Evolutionary conservation across 768 basidiomycete species (phyloP).

Genomic region (Suillus cothurnatus): DNA sequence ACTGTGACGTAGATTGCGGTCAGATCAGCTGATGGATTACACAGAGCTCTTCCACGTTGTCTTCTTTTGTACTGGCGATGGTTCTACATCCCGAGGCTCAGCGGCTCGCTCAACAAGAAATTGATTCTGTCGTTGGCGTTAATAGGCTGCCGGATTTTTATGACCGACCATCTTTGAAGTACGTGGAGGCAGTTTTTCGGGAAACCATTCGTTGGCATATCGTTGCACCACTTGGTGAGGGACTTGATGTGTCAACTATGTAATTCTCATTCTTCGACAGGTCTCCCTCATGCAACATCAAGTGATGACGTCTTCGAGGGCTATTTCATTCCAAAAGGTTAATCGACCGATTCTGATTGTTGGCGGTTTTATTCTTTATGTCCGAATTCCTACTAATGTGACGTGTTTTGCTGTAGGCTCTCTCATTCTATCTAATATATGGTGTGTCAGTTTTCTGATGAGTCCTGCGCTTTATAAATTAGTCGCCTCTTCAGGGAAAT

Average conservation of each 20-base stretch:
- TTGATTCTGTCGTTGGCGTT: conserved; percentile 24
- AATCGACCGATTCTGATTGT: background rate
- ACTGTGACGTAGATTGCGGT: background rate
- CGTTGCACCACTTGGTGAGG: conserved; percentile 31
- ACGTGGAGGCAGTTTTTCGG: conserved; percentile 32
- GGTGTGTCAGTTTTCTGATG: conserved; percentile 18
- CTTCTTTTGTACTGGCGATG: conserved; percentile 31
- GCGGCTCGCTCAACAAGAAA: conserved; percentile 31
- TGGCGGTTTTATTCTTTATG: background rate
- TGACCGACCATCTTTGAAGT: conserved; percentile 27
- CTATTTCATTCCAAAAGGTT: conserved; percentile 41
- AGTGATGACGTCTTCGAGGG: conserved; percentile 49
- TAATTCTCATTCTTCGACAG: conserved; percentile 12
- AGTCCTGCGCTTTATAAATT: background rate
- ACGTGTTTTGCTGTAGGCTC: background rate
- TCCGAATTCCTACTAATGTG: conserved; percentile 6
- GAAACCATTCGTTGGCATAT: conserved; percentile 37
- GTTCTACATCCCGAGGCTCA: conserved; percentile 34
- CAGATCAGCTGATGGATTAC: background rate
- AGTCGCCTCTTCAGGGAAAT: conserved; percentile 24
- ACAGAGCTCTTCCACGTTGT: conserved; percentile 27
- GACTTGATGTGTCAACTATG: background rate
- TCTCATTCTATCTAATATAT: conserved; percentile 32
- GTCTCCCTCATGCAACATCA: conserved; percentile 30
- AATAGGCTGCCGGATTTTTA: conserved; percentile 26